Evolutionary conservation across 345 rosid genomes (phyloP).

Genomic region (Hirschfeldia incana): DNA sequence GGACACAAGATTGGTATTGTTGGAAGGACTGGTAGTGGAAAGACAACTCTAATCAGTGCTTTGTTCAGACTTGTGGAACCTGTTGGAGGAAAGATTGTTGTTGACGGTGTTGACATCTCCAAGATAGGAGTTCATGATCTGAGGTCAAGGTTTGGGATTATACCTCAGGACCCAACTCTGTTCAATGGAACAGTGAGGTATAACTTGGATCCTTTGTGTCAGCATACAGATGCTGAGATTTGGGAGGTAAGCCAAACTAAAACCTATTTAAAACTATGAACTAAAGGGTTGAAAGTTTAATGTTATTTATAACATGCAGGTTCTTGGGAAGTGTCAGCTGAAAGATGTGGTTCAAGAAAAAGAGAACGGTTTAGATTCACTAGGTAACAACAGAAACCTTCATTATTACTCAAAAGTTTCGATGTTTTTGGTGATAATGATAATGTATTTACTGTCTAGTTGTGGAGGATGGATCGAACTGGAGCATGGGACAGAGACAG

Average conservation of each 20-base stretch:
- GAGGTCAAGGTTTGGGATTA: slow-evolving; percentile 84
- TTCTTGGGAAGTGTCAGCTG: slow-evolving; percentile 85
- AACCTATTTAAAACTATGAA: background rate
- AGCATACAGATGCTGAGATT: slow-evolving; percentile 75
- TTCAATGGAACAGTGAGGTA: slow-evolving; percentile 91
- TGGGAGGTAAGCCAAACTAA: slow-evolving; percentile 72
- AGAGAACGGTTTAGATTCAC: slow-evolving; percentile 66
- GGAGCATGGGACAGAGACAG: slow-evolving; percentile 99
- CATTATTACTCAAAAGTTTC: background rate
- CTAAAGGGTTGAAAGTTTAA: background rate
- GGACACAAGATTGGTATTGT: slow-evolving; percentile 94
- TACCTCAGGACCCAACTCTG: slow-evolving; percentile 94
- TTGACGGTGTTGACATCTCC: slow-evolving; percentile 81
- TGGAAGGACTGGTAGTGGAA: slow-evolving; percentile 95
- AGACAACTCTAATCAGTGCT: slow-evolving; percentile 90
- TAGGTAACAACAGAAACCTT: slow-evolving; percentile 46
- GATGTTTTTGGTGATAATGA: background rate
- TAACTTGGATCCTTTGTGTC: slow-evolving; percentile 80
- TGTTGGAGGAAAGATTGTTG: slow-evolving; percentile 71
- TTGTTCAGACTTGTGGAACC: slow-evolving; percentile 91
- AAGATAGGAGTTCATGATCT: slow-evolving; percentile 83
- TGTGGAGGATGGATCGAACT: slow-evolving; percentile 86
- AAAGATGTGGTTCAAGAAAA: slow-evolving; percentile 77
- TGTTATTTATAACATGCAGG: slow-evolving; percentile 42
- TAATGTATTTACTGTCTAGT: slow-evolving; percentile 45